phyloP scores from a whole-genome alignment of 306 rosid species.

The Trifolium dubium region DNA sequence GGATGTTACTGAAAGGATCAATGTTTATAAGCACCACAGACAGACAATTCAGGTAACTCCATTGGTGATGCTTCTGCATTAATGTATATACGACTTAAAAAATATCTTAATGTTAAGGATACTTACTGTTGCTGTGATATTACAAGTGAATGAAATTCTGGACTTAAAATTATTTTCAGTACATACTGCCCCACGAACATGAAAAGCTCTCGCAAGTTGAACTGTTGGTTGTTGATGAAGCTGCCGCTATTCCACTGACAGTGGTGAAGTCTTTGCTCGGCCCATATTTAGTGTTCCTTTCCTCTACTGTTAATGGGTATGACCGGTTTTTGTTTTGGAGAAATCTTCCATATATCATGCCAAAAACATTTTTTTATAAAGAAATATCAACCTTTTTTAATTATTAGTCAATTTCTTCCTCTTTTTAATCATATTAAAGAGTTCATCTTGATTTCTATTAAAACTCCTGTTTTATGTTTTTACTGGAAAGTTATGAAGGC shows the following conservation, averaged over 20 bases:
- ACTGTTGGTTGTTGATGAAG: conserved; percentile 85
- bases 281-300: conserved; percentile 83
- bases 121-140: conserved; percentile 9
- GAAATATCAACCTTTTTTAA: too few species aligned
- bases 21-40: conserved; percentile 78
- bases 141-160: conserved; percentile 20
- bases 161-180: conserved; percentile 59
- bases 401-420: too few species aligned
- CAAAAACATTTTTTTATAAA: too few species aligned
- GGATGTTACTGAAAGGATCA: conserved; percentile 65
- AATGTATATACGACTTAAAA: not conserved
- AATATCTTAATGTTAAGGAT: conserved; percentile 16
- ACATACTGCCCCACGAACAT: conserved; percentile 81
- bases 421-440: too few species aligned
- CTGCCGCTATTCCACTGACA: conserved; percentile 91
- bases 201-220: conserved; percentile 95
- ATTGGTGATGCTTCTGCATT: conserved; percentile 16
- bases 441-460: too few species aligned
- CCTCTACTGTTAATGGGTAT: conserved; percentile 93
- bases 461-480: too few species aligned
- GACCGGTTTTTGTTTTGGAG: not conserved
- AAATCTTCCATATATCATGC: conserved; percentile 20
- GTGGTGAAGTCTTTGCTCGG: conserved; percentile 88
- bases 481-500: conserved; percentile 75
- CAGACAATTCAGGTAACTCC: conserved; percentile 81